Evolutionary conservation across 495 filamentous ascomycete genomes (phyloP).

Genomic region (Aspergillus egyptiacus): DNA sequence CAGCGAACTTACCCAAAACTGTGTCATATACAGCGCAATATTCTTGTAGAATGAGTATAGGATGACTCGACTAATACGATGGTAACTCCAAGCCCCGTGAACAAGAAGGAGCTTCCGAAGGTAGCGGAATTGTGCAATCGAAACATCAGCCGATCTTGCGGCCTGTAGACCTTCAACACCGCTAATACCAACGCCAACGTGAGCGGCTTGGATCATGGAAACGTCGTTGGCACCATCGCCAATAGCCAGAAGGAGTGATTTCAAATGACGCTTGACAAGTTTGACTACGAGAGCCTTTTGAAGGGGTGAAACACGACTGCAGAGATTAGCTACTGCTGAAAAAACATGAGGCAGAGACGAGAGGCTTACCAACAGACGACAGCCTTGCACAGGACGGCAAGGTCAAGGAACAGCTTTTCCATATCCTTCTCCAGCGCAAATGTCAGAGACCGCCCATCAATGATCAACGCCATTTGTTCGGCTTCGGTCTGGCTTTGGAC

Average conservation of each 20-base stretch:
- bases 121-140: constrained; percentile 95
- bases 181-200: constrained; percentile 97
- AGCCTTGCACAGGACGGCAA: constrained; percentile 94
- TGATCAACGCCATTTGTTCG: constrained; percentile 88
- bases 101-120: constrained; percentile 92
- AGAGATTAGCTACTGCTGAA: constrained; percentile 13
- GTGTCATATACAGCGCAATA: constrained; percentile 96
- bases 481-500: constrained; percentile 76
- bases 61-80: constrained; percentile 92
- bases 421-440: constrained; percentile 90
- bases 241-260: constrained; percentile 88
- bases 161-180: constrained; percentile 98
- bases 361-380: constrained; percentile 82
- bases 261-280: constrained; percentile 92
- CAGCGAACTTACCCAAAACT: constrained; percentile 75
- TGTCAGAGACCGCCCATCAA: constrained; percentile 92
- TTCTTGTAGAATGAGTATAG: constrained; percentile 99
- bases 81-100: constrained; percentile 96
- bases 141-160: constrained; percentile 89
- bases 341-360: background rate
- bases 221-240: constrained; percentile 99
- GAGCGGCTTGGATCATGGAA: constrained; percentile 98
- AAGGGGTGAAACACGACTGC: constrained; percentile 88
- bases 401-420: constrained; percentile 88
- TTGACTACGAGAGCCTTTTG: constrained; percentile 99